Evolutionary conservation across 2,329 filamentous ascomycete species (phyloP).

Genomic region (Emergomyces pasteurianus): DNA sequence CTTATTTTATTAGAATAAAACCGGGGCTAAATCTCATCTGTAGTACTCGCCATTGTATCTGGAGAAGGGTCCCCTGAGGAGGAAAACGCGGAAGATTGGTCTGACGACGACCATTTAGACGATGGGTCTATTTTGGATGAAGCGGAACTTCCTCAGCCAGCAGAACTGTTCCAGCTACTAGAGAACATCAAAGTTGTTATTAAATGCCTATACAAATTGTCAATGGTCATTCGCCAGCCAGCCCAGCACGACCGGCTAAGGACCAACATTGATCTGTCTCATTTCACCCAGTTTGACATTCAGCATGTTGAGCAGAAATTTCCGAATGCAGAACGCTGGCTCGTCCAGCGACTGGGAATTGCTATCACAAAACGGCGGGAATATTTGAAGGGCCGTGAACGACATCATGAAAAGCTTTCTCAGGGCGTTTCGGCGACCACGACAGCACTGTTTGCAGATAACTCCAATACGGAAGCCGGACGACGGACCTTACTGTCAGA

Average conservation of each 20-base stretch:
- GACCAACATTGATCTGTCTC: constrained; percentile 1
- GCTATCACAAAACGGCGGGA: constrained; percentile 26
- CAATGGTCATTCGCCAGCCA: constrained; percentile 25
- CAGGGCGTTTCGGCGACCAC: constrained; percentile 19
- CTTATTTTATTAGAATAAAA: not conserved
- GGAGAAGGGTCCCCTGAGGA: not conserved
- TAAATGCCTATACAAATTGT: constrained; percentile 24
- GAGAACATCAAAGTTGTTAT: constrained; percentile 7
- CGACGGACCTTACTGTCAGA: not conserved
- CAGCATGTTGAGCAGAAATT: constrained; percentile 22
- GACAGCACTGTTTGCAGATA: not conserved
- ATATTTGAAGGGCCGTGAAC: constrained; percentile 28
- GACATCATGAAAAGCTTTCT: constrained; percentile 17
- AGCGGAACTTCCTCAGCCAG: not conserved
- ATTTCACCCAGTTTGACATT: constrained; percentile 5
- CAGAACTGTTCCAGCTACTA: not conserved
- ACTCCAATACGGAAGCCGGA: not conserved
- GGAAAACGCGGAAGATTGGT: not conserved
- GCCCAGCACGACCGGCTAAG: constrained; percentile 23
- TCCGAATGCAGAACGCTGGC: constrained; percentile 5
- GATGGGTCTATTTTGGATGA: not conserved
- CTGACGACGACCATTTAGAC: not conserved
- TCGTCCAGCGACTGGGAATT: constrained; percentile 19
- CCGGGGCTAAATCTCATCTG: not conserved
- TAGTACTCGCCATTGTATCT: not conserved